Evolutionary conservation across 1,284 basidiomycete species (phyloP).

Genomic region (Mycosarcoma maydis): DNA sequence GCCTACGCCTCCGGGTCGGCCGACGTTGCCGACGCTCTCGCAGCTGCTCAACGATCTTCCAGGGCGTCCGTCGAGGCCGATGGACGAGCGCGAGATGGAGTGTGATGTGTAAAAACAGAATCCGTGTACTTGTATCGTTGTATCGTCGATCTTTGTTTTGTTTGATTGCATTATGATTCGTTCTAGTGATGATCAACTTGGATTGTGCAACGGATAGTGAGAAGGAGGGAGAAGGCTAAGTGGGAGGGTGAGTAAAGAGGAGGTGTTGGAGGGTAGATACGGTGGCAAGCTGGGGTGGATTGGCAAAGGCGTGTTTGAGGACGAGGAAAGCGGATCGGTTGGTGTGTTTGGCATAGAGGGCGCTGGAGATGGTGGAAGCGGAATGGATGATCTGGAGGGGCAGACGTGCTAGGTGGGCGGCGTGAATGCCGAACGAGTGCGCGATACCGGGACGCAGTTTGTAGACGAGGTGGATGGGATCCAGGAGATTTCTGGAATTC

Average conservation of each 20-base stretch:
- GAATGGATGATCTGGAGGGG: conserved; percentile 8
- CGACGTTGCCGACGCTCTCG: conserved; percentile 47
- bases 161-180: too few relatives aligned
- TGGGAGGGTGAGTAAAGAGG: too few relatives aligned
- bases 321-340: too few relatives aligned
- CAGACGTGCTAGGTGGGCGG: conserved; percentile 56
- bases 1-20: conserved; percentile 34
- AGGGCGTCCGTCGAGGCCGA: conserved; percentile 3
- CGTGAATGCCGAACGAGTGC: conserved; percentile 61
- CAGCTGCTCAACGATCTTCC: conserved; percentile 46
- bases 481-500: too few relatives aligned
- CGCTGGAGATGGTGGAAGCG: conserved; percentile 11
- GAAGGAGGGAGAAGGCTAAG: too few relatives aligned
- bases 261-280: too few relatives aligned
- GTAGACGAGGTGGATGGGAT: conserved; percentile 61
- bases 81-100: conserved; percentile 39
- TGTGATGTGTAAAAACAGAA: conserved; percentile 20
- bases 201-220: too few relatives aligned
- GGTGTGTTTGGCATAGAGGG: conserved; percentile 3
- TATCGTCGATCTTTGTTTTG: too few relatives aligned
- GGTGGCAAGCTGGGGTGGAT: too few relatives aligned
- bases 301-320: too few relatives aligned
- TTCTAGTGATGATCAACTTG: too few relatives aligned
- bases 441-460: conserved; percentile 51
- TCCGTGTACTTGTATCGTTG: background rate